Base-by-base conservation (phyloP, 2,329 filamentous ascomycete species). In the Monilinia fructigena region DNA sequence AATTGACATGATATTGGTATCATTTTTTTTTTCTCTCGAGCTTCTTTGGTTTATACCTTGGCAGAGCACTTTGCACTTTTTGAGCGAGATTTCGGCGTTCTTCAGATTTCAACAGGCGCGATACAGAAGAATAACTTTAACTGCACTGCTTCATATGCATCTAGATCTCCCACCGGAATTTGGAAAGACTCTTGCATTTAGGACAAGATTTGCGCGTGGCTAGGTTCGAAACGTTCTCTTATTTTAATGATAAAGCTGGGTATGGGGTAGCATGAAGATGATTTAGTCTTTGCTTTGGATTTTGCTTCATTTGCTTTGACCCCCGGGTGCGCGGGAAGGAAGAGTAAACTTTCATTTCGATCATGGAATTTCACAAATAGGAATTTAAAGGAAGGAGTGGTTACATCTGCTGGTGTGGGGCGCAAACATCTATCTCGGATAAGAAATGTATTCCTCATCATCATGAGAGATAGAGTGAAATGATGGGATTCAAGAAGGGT, bases 71-170 rank as follows among this genome's bases (percentile, higher is more conserved):
- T 73, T 60, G 58, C 28, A 60, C 58, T 60, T 60, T 60, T 60
- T 72, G 65, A 73, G 73, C 73, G 73, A 71, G 71, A 71, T 61
- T 67, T 68, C 68, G 64, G 64, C 64, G 58, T 61, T 60, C 45
- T 42, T 50, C 28, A 61, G 16, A 62, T 63, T 61, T 61, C 35
- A 66, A 45, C n/a, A n/a, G 38, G 64, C 58, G 58, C 58, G 58
- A 55, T 28, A 54, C 48, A 66, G 50, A 61, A 55, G 53, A 61
- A 55, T 38, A 62, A 48, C 50, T 63, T 61, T 42, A 42, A 48
- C 63, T 61, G 63, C 55, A 48, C 55, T 61, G 35, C 61, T 66
- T 66, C 69, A 68, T 69, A 59, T 68, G 67, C 69, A 68, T 70
- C 70, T 68, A 66, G 63, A 68, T 55, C 63, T 67, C 45, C 68